phyloP scores from a whole-genome alignment of 805 yeast species.

The Kockiozyma suomiensis region DNA sequence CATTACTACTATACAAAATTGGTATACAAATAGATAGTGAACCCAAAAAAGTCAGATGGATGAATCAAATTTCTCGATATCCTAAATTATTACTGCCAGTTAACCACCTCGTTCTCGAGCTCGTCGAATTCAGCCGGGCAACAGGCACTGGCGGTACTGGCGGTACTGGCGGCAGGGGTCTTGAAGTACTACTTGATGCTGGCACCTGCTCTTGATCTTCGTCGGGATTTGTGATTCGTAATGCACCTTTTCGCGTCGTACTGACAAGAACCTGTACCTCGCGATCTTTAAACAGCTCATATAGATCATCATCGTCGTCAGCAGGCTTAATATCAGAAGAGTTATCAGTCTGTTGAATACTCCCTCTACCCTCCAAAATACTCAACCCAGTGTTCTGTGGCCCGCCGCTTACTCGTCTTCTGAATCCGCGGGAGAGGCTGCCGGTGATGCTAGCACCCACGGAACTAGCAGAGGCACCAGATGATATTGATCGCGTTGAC shows the following conservation, averaged over 20 bases:
- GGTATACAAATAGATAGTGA: not conserved
- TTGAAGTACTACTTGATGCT: not conserved
- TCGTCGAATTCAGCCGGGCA: slow-evolving; percentile 3
- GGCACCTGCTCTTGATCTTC: not conserved
- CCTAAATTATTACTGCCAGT: slow-evolving; percentile 1
- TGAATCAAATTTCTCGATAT: not conserved
- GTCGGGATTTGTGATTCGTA: slow-evolving; percentile 68
- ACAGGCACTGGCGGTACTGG: not conserved
- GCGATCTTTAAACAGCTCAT: slow-evolving; percentile 48
- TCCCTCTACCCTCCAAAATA: not conserved
- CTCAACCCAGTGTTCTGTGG: slow-evolving; percentile 17
- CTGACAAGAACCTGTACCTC: slow-evolving; percentile 76
- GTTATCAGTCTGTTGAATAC: not conserved
- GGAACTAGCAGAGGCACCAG: not conserved
- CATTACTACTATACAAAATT: not conserved
- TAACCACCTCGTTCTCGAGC: slow-evolving; percentile 14
- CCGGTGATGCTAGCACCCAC: slow-evolving; percentile 2
- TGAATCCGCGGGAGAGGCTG: slow-evolving; percentile 11
- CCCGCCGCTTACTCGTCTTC: slow-evolving; percentile 18
- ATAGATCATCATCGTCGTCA: slow-evolving; percentile 42
- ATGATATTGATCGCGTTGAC: slow-evolving; percentile 4
- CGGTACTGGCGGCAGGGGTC: not conserved
- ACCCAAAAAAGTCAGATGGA: not conserved
- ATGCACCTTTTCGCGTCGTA: slow-evolving; percentile 60
- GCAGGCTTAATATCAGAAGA: slow-evolving; percentile 12